phyloP scores from a whole-genome alignment of 2,329 filamentous ascomycete species.

The Arthrocladium fulminans region DNA sequence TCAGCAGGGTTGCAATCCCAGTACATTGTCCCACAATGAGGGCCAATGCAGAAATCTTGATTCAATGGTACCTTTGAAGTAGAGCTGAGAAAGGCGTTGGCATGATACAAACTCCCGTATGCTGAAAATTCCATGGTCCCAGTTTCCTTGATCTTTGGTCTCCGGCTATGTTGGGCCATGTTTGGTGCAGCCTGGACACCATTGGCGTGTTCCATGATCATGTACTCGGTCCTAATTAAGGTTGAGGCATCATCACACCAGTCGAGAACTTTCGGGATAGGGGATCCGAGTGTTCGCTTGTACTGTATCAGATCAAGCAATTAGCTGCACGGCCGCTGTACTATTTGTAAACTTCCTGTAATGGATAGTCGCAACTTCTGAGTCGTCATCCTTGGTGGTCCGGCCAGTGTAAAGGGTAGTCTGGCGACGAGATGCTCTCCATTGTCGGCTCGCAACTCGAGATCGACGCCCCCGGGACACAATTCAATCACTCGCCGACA shows the following conservation, averaged over 20 bases:
- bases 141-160: conserved; percentile 20
- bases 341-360: conserved; percentile 29
- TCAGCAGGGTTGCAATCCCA: conserved; percentile 27
- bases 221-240: conserved; percentile 31
- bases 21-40: conserved; percentile 25
- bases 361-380: conserved; percentile 39
- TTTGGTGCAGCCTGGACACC: conserved; percentile 28
- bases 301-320: conserved; percentile 24
- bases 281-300: conserved; percentile 32
- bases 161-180: conserved; percentile 27
- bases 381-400: conserved; percentile 30
- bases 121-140: conserved; percentile 16
- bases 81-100: conserved; percentile 3
- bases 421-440: conserved; percentile 32
- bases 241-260: conserved; percentile 33
- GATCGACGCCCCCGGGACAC: conserved; percentile 22
- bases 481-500: conserved; percentile 28
- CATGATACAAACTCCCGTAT: conserved; percentile 18
- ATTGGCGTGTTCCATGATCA: conserved; percentile 32
- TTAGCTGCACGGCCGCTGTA: not conserved
- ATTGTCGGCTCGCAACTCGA: conserved; percentile 36
- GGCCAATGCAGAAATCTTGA: conserved; percentile 26
- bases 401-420: conserved; percentile 34
- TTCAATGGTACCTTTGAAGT: conserved; percentile 13
- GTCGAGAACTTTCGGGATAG: conserved; percentile 27